Evolutionary conservation across 2,329 filamentous ascomycete species (phyloP).

Genomic region (Sordariomycetes sp.): DNA sequence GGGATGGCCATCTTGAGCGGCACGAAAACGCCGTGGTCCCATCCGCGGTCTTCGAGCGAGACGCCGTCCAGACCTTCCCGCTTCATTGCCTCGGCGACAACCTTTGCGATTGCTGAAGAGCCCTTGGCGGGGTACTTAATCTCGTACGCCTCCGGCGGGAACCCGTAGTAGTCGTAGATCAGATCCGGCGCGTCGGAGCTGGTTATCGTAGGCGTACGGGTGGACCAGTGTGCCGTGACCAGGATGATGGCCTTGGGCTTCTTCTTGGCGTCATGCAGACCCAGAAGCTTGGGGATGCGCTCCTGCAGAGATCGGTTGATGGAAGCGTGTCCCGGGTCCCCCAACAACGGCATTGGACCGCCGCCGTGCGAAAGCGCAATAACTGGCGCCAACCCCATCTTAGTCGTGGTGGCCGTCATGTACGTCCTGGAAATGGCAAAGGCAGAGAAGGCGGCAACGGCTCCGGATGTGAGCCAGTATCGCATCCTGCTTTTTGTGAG

Average conservation of each 20-base stretch:
- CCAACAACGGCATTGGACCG: slow-evolving; percentile 48
- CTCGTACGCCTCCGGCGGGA: slow-evolving; percentile 44
- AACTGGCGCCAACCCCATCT: slow-evolving; percentile 32
- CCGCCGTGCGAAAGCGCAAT: slow-evolving; percentile 41
- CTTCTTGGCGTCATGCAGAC: slow-evolving; percentile 38
- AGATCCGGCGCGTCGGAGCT: slow-evolving; percentile 36
- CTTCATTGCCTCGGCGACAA: slow-evolving; percentile 35
- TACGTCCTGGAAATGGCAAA: slow-evolving; percentile 1
- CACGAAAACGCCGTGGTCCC: slow-evolving; percentile 55
- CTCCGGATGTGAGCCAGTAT: slow-evolving; percentile 1
- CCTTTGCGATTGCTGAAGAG: slow-evolving; percentile 39
- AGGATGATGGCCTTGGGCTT: slow-evolving; percentile 43
- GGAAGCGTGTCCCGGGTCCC: slow-evolving; percentile 40
- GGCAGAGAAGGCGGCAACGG: slow-evolving; percentile 1
- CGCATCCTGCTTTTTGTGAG: slow-evolving; percentile 2
- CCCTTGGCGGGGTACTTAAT: slow-evolving; percentile 49
- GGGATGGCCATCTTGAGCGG: slow-evolving; percentile 46
- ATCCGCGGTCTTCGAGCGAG: slow-evolving; percentile 33
- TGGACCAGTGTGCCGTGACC: slow-evolving; percentile 51
- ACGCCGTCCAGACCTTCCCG: slow-evolving; percentile 31
- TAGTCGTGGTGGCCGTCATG: slow-evolving; percentile 6
- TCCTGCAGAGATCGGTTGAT: slow-evolving; percentile 43
- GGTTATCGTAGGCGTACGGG: slow-evolving; percentile 38
- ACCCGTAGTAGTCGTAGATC: slow-evolving; percentile 51
- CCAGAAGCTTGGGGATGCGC: slow-evolving; percentile 44